Evolutionary conservation across 202 grass and related monocot genomes (phyloP), one percentile per base, ranked within the genome.

Genomic region (Musa balbisiana): DNA sequence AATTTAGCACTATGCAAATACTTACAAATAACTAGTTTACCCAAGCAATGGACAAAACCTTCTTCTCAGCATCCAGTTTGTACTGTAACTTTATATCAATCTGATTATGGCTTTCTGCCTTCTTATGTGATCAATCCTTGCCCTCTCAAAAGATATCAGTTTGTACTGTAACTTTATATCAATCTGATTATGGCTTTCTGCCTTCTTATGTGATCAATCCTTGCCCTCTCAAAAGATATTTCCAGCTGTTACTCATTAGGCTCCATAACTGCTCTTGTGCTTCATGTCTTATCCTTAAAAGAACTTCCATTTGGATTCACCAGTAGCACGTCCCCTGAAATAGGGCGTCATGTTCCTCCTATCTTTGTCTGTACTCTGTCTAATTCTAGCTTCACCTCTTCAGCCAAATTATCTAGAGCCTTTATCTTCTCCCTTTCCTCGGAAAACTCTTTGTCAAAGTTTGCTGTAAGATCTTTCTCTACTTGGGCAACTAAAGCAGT

Each of bases 31-130:
- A 64, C 23, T 10, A 55, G 10, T 10, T 72, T 87, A 85, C 93
- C 90, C 87, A 65, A 5, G 93, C 93, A 87, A 97, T 87, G 76
- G 85, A 87, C 53, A 93, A 85, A 62, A 90, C 93, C 82, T 93
- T 97, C 76, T 87, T 91, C 83, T 97, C 93, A 66, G 92, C 93
- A 64, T 97, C 93, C 80, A 97, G 84, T 49, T 97, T 90, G 24
- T 93, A 91, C 67, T 93, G 88, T 74, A 97, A 83, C 73, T 85
- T 87, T 75, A 81, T 78, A 79, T 88, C 83, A 19, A 76, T 82
- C 66, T 83, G 79, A 76, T 88, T 97, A 62, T 91, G 87, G 78
- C 75, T 82, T 79, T 97, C 93, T 53, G 85, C 89, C 80, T 91
- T 86, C 72, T 84, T 86, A 84, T 76, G 85, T 93, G 50, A 43